Base-by-base conservation (phyloP, 805 yeast species). In the Starmerella tilneyi region DNA sequence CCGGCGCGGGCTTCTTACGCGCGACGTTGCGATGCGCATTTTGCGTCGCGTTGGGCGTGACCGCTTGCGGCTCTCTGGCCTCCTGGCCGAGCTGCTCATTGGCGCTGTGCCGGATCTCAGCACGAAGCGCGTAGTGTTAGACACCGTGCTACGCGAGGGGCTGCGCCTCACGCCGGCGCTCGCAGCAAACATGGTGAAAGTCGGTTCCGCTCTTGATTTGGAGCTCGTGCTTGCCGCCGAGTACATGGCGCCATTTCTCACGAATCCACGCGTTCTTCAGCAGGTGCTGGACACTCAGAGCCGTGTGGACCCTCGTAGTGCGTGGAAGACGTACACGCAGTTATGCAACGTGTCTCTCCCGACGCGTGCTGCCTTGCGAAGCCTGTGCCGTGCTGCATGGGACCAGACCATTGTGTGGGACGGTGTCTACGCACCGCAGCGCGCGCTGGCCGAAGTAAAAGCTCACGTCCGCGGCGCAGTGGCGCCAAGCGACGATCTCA, bases 371-470 rank as follows among this genome's bases (percentile, higher is more conserved):
- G 61, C 67, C 1, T 48, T 74, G 2, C 47, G 63, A 3, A 72
- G 78, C 0, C 61, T 81, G 21, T 65, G 81, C 24, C 57, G 65
- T 1, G 77, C 81, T 0, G 69, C 79, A 5, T 56, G 63, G 51
- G 44, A 47, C 32, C 43, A 51, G 1, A 33, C 47, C 1, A 42
- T 70, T 3, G 41, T 62, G 15, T 79, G 84, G 84, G 75, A 66
- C 9, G 61, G 63, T 1, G 41, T 68, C 31, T 72, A 63, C 43
- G 82, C 86, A 0, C 66, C 79, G 1, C 84, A 79, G 52, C 65
- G 76, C 21, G 78, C 82, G 0, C 66, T 77, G 2, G 69, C 66
- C 30, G 83, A 79, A 56, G 74, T 79, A 59, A 69, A 74, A 46
- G 49, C 49, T 22, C 59, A 61, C 53, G 65, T 68, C 1, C 62